Base-by-base conservation (phyloP, 768 basidiomycete genomes). In the Serpula lacrymans region DNA sequence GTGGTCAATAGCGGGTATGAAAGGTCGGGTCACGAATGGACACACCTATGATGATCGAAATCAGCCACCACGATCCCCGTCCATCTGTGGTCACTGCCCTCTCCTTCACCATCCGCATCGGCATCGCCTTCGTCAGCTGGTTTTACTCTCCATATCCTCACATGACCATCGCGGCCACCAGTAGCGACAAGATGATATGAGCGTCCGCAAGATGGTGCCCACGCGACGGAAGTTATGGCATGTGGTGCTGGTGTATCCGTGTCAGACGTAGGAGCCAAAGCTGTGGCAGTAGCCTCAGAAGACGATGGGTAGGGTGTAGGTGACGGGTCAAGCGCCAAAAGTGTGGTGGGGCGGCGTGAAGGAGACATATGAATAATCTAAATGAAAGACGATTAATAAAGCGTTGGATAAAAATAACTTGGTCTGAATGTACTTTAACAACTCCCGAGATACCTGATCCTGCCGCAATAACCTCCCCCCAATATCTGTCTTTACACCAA, bases 401-500 rank as follows among this genome's bases (percentile, higher is more conserved):
- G 23, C 28, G 28, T 13, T 18, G 11, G 14, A 31, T 18, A 27
- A n/a, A n/a, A n/a, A n/a, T n/a, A n/a, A n/a, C n/a, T n/a, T n/a
- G n/a, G n/a, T n/a, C n/a, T n/a, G 18, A 12, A 45, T 70, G 39
- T 30, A 93, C 91, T 60, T 95, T 92, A 32, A 97, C 69, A 16
- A 79, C 62, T 1, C 88, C 87, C 43, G 70, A 77, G 2, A 77
- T 71, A 1, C 92, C 93, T 39, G 77, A 77, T 2, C 81, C 78
- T 0, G 80, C 82, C 7, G 91, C 92, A 35, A 97, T 70, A 14
- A 95, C 55, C 56, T 93, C 88, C 2, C 95, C 95, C 93, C 93
- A 96, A 62, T 93, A 96, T 45, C 77, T 74, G 53, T 98, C 96
- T 55, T 91, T 90, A 63, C 94, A 97, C 93, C 94, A 99, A 6